A percentile compares a stretch with the other conserved stretches of the same genome.
Evolutionary conservation across 108 stramenopile genomes (phyloP).

Genomic region (Conticribra weissflogii): DNA sequence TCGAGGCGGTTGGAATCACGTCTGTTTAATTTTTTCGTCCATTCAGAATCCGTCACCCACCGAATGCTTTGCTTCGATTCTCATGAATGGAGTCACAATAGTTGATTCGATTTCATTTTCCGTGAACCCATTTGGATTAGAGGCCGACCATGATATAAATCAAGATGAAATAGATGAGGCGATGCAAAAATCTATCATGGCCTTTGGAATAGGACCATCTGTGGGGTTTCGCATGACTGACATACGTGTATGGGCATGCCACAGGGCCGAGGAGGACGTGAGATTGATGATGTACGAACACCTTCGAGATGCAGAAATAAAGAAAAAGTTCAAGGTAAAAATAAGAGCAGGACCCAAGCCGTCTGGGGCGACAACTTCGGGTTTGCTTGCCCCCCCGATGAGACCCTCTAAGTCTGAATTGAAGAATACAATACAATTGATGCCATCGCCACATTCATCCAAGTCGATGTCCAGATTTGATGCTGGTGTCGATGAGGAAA

Average conservation of each 20-base stretch:
- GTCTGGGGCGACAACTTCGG: slow-evolving; percentile 20
- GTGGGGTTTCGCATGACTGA: slow-evolving; percentile 78
- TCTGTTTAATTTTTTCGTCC: slow-evolving; percentile 67
- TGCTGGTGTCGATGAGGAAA: background rate
- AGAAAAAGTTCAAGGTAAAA: slow-evolving; percentile 83
- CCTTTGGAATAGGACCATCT: slow-evolving; percentile 76
- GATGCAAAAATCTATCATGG: slow-evolving; percentile 66
- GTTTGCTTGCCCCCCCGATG: slow-evolving; percentile 47
- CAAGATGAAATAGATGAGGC: slow-evolving; percentile 68
- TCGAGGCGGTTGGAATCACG: slow-evolving; percentile 86
- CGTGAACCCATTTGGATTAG: slow-evolving; percentile 50
- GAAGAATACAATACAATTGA: slow-evolving; percentile 31
- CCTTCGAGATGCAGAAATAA: slow-evolving; percentile 76
- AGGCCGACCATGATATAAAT: slow-evolving; percentile 41
- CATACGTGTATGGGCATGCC: slow-evolving; percentile 83
- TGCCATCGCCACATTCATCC: slow-evolving; percentile 27
- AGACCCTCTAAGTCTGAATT: slow-evolving; percentile 27
- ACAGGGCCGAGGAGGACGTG: slow-evolving; percentile 74
- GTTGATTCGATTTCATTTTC: slow-evolving; percentile 33
- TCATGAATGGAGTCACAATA: slow-evolving; percentile 62
- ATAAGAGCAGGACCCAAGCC: slow-evolving; percentile 64
- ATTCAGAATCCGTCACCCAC: slow-evolving; percentile 30
- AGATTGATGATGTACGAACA: slow-evolving; percentile 85
- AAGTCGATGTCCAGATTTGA: background rate
- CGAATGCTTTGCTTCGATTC: slow-evolving; percentile 53